Conservation (phyloP, 192 early-diverging fungal genomes). For the Coemansia sp. region DNA sequence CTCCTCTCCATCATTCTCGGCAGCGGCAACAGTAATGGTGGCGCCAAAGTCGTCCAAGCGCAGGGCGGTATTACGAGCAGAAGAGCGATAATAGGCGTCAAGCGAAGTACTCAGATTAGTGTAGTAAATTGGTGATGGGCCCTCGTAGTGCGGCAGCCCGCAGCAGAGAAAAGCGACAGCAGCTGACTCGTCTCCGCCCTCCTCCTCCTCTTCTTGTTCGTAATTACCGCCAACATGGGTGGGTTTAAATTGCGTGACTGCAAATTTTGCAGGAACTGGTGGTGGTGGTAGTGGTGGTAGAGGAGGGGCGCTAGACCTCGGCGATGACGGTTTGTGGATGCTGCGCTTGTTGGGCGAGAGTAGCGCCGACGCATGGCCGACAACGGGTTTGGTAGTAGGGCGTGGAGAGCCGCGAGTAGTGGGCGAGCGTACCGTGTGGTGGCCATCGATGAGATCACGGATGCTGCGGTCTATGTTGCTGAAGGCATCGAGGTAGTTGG, state of each 20-base stretch:
- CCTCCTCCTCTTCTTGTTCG: constrained; percentile 5
- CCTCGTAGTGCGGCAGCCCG: constrained; percentile 49
- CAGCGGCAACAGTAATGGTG: not conserved
- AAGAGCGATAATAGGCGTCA: not conserved
- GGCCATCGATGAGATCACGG: constrained; percentile 28
- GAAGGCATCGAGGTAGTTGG: constrained; percentile 38
- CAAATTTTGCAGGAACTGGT: too few species aligned
- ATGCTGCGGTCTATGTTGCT: constrained; percentile 40
- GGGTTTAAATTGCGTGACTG: too few species aligned
- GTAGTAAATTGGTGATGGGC: constrained; percentile 30
- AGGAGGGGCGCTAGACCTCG: too few species aligned
- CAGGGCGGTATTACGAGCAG: not conserved
- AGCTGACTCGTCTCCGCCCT: constrained; percentile 34
- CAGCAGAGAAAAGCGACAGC: constrained; percentile 47
- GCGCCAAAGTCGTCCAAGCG: not conserved
- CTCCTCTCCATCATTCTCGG: not conserved
- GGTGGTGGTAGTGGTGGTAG: too few species aligned
- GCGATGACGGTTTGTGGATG: too few species aligned
- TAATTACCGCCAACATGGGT: too few species aligned
- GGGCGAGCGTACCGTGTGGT: not conserved
- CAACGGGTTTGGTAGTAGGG: not conserved
- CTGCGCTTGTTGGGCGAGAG: not conserved
- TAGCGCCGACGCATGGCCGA: not conserved
- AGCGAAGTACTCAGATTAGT: constrained; percentile 22
- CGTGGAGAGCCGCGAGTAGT: not conserved